phyloP scores from a whole-genome alignment of 306 rosid genomes.

The Cicer judaicum region DNA sequence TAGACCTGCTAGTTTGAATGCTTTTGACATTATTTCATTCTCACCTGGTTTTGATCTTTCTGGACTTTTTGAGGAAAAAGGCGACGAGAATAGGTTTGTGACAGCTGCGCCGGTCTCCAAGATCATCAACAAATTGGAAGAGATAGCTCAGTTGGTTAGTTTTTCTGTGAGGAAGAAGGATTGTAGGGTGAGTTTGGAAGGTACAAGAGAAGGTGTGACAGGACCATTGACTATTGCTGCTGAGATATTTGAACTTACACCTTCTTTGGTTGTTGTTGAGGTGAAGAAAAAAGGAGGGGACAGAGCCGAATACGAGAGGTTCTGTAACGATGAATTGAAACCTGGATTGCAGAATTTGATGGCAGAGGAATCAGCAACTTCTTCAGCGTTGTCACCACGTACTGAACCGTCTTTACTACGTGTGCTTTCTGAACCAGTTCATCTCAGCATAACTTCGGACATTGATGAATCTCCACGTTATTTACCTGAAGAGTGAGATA shows the following conservation, averaged over 20 bases:
- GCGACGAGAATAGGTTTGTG: conserved; percentile 76
- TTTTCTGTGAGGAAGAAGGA: conserved; percentile 88
- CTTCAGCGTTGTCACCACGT: conserved; percentile 49
- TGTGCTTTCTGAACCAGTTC: conserved; percentile 40
- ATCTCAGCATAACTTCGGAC: background rate
- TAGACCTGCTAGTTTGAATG: conserved; percentile 86
- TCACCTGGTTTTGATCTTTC: conserved; percentile 81
- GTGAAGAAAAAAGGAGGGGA: conserved; percentile 93
- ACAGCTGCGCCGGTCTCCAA: conserved; percentile 69
- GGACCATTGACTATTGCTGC: conserved; percentile 93
- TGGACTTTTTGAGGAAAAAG: conserved; percentile 87
- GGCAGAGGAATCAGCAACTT: conserved; percentile 54
- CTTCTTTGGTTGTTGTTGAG: conserved; percentile 81
- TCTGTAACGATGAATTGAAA: conserved; percentile 66
- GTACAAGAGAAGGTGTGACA: conserved; percentile 72
- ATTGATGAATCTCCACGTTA: conserved; percentile 18
- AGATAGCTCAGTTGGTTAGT: conserved; percentile 75
- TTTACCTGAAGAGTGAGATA: conserved; percentile 26
- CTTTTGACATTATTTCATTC: conserved; percentile 86
- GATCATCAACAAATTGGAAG: conserved; percentile 85
- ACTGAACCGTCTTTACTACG: conserved; percentile 38
- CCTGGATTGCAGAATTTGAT: conserved; percentile 70
- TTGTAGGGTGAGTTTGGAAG: conserved; percentile 88
- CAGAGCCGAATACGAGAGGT: conserved; percentile 71
- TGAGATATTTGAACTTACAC: conserved; percentile 84